Evolutionary conservation across 2,329 filamentous ascomycete species (phyloP).

Genomic region (Myotisia sp.): DNA sequence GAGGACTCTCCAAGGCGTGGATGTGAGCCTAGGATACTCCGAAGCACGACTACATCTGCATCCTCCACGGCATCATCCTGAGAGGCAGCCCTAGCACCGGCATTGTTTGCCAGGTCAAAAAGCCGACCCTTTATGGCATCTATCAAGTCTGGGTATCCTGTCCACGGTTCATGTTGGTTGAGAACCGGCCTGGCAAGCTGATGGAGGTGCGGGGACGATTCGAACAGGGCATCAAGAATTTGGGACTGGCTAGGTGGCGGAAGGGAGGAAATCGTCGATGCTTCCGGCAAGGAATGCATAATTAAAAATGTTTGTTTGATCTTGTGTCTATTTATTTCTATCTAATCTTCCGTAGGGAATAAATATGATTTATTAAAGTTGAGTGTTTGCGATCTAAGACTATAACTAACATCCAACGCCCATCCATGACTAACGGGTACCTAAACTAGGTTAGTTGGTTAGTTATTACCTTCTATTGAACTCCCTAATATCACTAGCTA

Average conservation of each 20-base stretch:
- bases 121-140: conserved; percentile 51
- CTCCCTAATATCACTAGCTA: too few relatives aligned
- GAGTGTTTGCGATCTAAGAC: too few relatives aligned
- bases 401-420: too few relatives aligned
- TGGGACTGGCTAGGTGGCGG: conserved; percentile 7
- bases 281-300: conserved; percentile 8
- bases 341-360: too few relatives aligned
- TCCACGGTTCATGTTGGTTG: conserved; percentile 39
- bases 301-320: too few relatives aligned
- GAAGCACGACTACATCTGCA: conserved; percentile 43
- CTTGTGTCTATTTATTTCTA: too few relatives aligned
- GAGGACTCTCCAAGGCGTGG: conserved; percentile 58
- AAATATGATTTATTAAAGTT: too few relatives aligned
- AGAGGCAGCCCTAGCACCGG: too few relatives aligned
- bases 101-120: conserved; percentile 36
- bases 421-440: too few relatives aligned
- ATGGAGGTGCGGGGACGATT: conserved; percentile 64
- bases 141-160: conserved; percentile 57
- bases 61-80: not conserved
- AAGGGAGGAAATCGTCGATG: conserved; percentile 9
- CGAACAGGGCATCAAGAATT: conserved; percentile 67
- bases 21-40: conserved; percentile 64
- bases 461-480: too few relatives aligned
- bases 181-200: conserved; percentile 55
- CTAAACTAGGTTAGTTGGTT: too few relatives aligned